Conservation (phyloP, 768 basidiomycete genomes). For the Trichaptum fuscoviolaceum region DNA sequence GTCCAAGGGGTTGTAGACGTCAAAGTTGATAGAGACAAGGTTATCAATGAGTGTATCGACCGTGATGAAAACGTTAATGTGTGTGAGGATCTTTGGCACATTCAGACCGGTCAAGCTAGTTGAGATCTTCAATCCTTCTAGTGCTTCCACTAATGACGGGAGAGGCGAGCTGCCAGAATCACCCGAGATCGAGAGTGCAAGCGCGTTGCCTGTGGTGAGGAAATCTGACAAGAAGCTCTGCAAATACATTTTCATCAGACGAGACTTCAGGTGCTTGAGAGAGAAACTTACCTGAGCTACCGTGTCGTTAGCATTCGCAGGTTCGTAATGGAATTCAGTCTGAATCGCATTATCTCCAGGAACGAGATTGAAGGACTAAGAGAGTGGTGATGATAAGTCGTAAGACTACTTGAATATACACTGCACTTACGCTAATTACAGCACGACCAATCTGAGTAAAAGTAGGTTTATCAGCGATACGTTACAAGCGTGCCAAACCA, state of each 20-base stretch:
- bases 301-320: constrained; percentile 61
- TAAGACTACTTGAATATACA: background rate
- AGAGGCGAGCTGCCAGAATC: constrained; percentile 59
- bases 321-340: constrained; percentile 66
- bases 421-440: constrained; percentile 44
- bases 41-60: constrained; percentile 44
- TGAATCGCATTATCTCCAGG: constrained; percentile 50
- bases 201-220: constrained; percentile 42
- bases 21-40: constrained; percentile 50
- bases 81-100: constrained; percentile 51
- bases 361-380: constrained; percentile 48
- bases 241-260: background rate
- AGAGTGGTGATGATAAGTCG: constrained; percentile 4
- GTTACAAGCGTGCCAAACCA: background rate
- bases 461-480: constrained; percentile 2
- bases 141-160: constrained; percentile 47
- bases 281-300: constrained; percentile 39
- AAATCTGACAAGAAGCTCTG: constrained; percentile 56
- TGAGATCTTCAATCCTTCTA: constrained; percentile 46
- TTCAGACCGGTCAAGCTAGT: constrained; percentile 48
- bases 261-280: background rate
- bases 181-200: constrained; percentile 55
- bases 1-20: constrained; percentile 55
- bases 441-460: constrained; percentile 46
- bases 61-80: constrained; percentile 49